These are phyloP conservation scores for Trichoderma semiorbis DNA, from an alignment of 2,329 filamentous ascomycete genomes.

Conservation along the genomic window DNA sequence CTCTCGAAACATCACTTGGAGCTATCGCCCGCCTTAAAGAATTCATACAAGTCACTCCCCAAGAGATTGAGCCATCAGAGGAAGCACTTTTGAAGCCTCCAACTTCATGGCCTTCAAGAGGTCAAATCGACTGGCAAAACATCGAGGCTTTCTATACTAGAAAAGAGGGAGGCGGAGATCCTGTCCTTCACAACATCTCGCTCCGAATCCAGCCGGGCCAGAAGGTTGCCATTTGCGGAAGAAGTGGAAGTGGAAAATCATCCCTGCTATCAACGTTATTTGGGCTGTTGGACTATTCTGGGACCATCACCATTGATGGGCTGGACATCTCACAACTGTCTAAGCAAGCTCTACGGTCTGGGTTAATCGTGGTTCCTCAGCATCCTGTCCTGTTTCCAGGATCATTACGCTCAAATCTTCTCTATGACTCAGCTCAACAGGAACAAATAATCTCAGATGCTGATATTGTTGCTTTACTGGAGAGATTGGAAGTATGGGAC, in stretches of 20 bases:
- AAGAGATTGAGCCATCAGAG: conserved; percentile 20
- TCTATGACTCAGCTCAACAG: conserved; percentile 25
- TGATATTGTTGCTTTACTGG: background rate
- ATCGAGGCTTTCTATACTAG: conserved; percentile 13
- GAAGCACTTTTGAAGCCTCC: conserved; percentile 19
- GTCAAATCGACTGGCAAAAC: conserved; percentile 26
- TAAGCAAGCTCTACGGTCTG: conserved; percentile 39
- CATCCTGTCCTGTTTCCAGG: conserved; percentile 44
- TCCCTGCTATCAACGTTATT: conserved; percentile 37
- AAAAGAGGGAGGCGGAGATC: background rate
- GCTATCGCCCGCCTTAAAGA: conserved; percentile 21
- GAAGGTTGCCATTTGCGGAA: conserved; percentile 34
- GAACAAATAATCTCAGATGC: conserved; percentile 33
- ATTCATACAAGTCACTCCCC: conserved; percentile 22
- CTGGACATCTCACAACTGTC: conserved; percentile 36
- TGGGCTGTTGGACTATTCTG: conserved; percentile 35
- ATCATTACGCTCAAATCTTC: conserved; percentile 32
- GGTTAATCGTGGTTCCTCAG: conserved; percentile 48
- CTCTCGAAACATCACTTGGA: background rate
- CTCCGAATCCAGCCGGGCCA: conserved; percentile 28
- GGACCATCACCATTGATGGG: conserved; percentile 40
- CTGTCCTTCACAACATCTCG: conserved; percentile 24
- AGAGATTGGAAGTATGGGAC: conserved; percentile 21
- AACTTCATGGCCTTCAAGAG: conserved; percentile 27
- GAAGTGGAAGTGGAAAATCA: conserved; percentile 30